Conservation (phyloP, 176 grass and related monocot species). For the Aegilops longissima region DNA sequence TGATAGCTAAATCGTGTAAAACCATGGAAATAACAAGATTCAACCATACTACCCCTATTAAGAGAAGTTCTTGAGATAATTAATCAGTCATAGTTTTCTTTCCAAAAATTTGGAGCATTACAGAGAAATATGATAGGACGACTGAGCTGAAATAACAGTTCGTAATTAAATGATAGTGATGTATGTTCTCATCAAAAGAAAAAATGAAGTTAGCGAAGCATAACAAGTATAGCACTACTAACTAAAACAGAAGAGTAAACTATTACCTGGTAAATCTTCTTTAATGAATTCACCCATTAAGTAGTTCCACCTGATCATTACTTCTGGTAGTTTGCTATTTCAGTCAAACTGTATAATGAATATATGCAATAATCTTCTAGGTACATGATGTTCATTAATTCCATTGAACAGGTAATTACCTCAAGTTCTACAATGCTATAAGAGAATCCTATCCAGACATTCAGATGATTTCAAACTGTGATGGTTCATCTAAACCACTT, state of each 20-base stretch:
- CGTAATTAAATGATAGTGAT: neutral
- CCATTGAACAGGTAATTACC: slow-evolving; percentile 57
- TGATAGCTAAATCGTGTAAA: slow-evolving; percentile 3
- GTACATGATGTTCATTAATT: slow-evolving; percentile 6
- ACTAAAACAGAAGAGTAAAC: neutral
- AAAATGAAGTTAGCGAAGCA: neutral
- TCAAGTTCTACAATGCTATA: slow-evolving; percentile 75
- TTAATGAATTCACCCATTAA: neutral
- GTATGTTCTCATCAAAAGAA: neutral
- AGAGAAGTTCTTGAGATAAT: neutral
- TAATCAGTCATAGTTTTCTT: neutral
- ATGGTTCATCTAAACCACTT: slow-evolving; percentile 54
- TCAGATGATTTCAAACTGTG: slow-evolving; percentile 81
- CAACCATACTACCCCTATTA: neutral
- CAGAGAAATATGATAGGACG: neutral
- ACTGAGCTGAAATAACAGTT: neutral
- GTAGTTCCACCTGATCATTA: neutral
- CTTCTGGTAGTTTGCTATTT: neutral
- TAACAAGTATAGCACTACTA: neutral
- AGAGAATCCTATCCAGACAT: slow-evolving; percentile 69
- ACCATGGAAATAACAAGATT: neutral
- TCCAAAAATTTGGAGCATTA: neutral
- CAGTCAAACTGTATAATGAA: neutral
- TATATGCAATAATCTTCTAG: neutral
- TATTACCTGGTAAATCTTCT: neutral